phyloP scores from a whole-genome alignment of 2,329 filamentous ascomycete genomes.

The Cryphonectria radicalis region DNA sequence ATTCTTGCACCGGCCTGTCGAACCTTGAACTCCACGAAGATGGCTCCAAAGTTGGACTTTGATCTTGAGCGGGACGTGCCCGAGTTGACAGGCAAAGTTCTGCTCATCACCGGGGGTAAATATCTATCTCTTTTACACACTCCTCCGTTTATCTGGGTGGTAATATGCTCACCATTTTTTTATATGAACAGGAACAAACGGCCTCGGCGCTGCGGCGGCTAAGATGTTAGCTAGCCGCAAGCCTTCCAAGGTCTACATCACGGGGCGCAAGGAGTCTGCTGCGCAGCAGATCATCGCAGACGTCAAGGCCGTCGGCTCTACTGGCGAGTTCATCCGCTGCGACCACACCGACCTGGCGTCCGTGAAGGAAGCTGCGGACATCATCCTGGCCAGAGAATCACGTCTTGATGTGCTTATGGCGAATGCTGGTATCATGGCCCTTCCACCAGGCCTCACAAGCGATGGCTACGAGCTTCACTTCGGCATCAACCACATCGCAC shows the following conservation, averaged over 20 bases:
- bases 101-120: constrained; percentile 46
- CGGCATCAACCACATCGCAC: constrained; percentile 54
- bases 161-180: neutral
- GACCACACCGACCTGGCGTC: constrained; percentile 40
- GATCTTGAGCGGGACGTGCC: constrained; percentile 39
- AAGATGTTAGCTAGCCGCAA: constrained; percentile 41
- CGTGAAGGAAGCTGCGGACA: constrained; percentile 39
- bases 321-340: constrained; percentile 36
- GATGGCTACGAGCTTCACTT: constrained; percentile 56
- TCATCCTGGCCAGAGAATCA: constrained; percentile 36
- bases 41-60: constrained; percentile 28
- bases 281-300: constrained; percentile 40
- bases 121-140: constrained; percentile 39
- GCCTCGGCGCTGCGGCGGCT: constrained; percentile 19
- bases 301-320: constrained; percentile 34
- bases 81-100: constrained; percentile 41
- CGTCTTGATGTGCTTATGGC: constrained; percentile 48
- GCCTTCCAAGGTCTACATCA: constrained; percentile 34
- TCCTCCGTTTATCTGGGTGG: neutral
- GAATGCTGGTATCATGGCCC: constrained; percentile 51
- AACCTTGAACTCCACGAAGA: neutral
- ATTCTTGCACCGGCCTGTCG: neutral
- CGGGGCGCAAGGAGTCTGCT: constrained; percentile 48
- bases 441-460: constrained; percentile 41
- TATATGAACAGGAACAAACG: constrained; percentile 13